Base-by-base conservation (phyloP, 352 stramenopile genomes). In the Pseudoperonospora humuli region DNA sequence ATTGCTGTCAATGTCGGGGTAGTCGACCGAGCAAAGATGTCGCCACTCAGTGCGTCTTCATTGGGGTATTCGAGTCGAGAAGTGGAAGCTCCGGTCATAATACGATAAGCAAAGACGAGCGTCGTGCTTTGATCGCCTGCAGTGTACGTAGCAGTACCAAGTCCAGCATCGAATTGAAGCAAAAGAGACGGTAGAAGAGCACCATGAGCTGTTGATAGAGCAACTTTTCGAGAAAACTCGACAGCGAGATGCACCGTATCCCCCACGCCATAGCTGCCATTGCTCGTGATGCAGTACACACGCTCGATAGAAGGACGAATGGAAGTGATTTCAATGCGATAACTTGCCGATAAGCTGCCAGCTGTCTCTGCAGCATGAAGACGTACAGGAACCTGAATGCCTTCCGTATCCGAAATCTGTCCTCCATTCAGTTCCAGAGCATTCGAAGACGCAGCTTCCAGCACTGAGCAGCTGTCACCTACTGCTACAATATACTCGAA, bases 401-500 rank as follows among this genome's bases (percentile, higher is more conserved):
- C 62, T 1, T 62, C 43, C 0, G 15, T 38, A 15, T 86, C 75
- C 0, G 68, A 71, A 27, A 89, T 75, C n/a, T 67, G 25, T 1
- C 68, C 66, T 6, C 64, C 66, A 31, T 75, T 75, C 2, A 90
- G 53, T 15, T 74, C 61, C 8, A 90, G 40, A 2, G 65, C 69
- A 14, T 11, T 61, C 1, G n/a, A 55, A 5, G 70, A 82, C 0
- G 65, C 64, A 10, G 58, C 66, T 46, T 90, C 75, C 5, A 90
- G 55, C 1, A 64, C 36, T 2, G 36, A 45, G 14, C 64, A 65
- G 17, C 24, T 61, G 39, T 90, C 77, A 4, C 70, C 77, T 5
- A 32, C 27, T 0, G 48, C 31, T 26, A 88, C 66, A 17, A 77
- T 48, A 40, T 91, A 91, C 21, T 64, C 39, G 18, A 91, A 91